Base-by-base conservation (phyloP, 352 stramenopile species). In the Globisporangium recalcitrans region DNA sequence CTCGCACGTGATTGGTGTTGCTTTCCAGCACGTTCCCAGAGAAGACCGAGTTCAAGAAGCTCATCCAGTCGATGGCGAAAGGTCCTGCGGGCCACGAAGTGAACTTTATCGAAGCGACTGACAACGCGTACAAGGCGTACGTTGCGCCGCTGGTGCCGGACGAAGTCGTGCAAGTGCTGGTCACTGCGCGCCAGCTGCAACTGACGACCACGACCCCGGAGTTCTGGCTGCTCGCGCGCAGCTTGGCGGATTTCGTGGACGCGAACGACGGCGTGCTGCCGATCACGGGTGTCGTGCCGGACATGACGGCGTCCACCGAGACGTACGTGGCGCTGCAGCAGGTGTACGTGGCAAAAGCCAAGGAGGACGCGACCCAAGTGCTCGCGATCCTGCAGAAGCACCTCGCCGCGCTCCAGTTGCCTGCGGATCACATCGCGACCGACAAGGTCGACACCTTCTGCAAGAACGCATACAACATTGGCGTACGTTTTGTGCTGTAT, bases 231-330 rank as follows among this genome's bases (percentile, higher is more conserved):
- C 49, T 97, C 21, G 82, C 88, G 0, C 65, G 75, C 29, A 81
- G 81, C 0, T 49, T 98, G 19, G 72, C 70, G 4, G 77, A 89
- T 32, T 98, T 97, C 75, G 75, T 96, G 10, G 64, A 77, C 27
- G 64, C 73, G 26, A 90, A 92, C 55, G 71, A 79, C 11, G 80
- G 75, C 1, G 38, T 87, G 46, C 69, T 87, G 52, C 93, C 93
- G 4, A 71, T 98, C n/a, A 90, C 90, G 32, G 96, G 96, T 3
- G 85, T 88, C 11, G 90, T 99, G 27, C 97, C 96, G 0, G 97
- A 99, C 62, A 99, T 99, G 96, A 98, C 96, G 7, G 87, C 93
- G 14, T 96, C 95, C 11, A 99, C 96, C 1, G 77, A 96, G n/a
- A 74, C 67, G 10, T 99, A 98, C 74, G 86, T 99, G 6, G 74